phyloP scores from a whole-genome alignment of 768 basidiomycete species.

The Pisolithus tinctorius region DNA sequence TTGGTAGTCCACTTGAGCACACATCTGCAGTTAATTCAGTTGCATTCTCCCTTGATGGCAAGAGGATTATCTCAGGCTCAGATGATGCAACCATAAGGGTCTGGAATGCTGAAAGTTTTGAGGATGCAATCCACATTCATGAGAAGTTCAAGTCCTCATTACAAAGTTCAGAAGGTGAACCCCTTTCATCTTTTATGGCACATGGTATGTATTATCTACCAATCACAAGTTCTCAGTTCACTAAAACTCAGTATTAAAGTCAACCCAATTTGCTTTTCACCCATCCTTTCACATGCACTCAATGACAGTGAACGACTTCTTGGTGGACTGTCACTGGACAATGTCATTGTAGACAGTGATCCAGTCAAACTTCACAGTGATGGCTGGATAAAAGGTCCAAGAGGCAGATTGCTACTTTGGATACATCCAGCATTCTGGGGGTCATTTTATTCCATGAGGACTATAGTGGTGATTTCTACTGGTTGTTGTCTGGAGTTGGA shows the following conservation, averaged over 20 bases:
- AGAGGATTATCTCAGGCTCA: not conserved
- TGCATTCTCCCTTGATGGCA: constrained; percentile 4
- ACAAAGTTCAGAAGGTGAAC: too few species aligned
- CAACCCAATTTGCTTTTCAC: not conserved
- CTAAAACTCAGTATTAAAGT: not conserved
- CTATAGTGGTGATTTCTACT: not conserved
- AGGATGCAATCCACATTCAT: not conserved
- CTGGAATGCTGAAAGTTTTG: not conserved
- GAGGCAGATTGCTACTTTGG: constrained; percentile 1
- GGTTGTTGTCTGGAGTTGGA: not conserved
- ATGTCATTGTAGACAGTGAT: not conserved
- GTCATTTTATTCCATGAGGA: not conserved
- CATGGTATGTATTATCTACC: too few species aligned
- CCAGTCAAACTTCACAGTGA: constrained; percentile 1
- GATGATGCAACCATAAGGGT: not conserved
- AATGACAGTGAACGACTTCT: not conserved
- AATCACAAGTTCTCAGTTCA: too few species aligned
- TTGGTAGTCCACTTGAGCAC: not conserved
- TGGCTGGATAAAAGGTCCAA: constrained; percentile 3
- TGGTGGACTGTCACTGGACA: not conserved
- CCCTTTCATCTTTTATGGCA: too few species aligned
- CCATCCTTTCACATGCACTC: not conserved
- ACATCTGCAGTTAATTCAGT: not conserved
- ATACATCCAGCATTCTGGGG: not conserved
- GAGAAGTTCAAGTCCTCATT: too few species aligned